Evolutionary conservation across 1,139 yeast species (phyloP).

Genomic region (Ashbya aceris): DNA sequence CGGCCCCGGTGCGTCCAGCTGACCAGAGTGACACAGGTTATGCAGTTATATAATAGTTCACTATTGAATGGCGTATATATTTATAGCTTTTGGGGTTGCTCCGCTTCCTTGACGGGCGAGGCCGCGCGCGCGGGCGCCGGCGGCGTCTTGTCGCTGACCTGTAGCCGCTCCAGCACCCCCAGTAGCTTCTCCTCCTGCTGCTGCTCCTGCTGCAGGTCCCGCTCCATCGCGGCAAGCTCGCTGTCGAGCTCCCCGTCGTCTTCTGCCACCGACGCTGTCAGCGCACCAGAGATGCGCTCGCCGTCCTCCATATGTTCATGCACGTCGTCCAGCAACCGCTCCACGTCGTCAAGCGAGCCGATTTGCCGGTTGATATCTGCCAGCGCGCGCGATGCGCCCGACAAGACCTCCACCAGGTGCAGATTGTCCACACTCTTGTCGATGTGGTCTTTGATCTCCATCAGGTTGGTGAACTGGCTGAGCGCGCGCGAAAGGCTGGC

Average conservation of each 20-base stretch:
- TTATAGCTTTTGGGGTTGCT: too few species aligned
- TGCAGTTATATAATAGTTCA: too few species aligned
- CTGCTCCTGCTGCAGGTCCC: constrained; percentile 6
- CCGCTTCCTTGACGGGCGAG: not conserved
- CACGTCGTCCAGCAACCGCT: constrained; percentile 37
- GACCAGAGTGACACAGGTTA: too few species aligned
- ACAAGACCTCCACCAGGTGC: constrained; percentile 33
- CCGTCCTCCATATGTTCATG: constrained; percentile 34
- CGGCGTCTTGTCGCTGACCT: not conserved
- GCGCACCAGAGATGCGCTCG: constrained; percentile 33
- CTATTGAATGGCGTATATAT: too few species aligned
- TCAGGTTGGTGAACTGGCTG: constrained; percentile 33
- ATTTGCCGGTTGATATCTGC: constrained; percentile 26
- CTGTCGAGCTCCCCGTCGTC: constrained; percentile 33
- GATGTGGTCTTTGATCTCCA: constrained; percentile 35
- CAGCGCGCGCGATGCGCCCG: constrained; percentile 30
- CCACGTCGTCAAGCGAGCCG: constrained; percentile 32
- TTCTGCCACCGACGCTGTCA: constrained; percentile 20
- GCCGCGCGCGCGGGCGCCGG: not conserved
- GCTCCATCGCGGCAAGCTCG: constrained; percentile 26
- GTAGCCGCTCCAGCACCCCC: not conserved
- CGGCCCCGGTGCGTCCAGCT: too few species aligned
- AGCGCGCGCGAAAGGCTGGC: constrained; percentile 31
- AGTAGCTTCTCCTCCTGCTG: constrained; percentile 1
- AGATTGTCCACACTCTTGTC: constrained; percentile 41